These are phyloP conservation scores for Boletus semigastroideus DNA, from an alignment of 1,284 basidiomycete genomes.

Conservation along the genomic window DNA sequence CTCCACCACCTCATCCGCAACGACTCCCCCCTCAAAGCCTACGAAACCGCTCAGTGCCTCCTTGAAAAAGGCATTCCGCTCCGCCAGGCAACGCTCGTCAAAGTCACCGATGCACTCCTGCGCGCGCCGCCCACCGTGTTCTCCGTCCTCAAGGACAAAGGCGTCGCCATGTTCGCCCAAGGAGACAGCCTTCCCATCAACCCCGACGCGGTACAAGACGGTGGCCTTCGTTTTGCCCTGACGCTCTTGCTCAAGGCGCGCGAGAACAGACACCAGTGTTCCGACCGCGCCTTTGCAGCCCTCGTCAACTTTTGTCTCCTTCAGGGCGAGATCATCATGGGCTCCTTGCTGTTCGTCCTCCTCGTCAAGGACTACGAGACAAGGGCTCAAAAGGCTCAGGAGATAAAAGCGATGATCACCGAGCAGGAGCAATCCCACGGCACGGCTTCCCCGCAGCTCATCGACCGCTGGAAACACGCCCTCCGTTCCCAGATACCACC, in stretches of 20 bases:
- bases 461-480: slow-evolving; percentile 24
- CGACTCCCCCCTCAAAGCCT: slow-evolving; percentile 48
- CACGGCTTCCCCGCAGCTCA: slow-evolving; percentile 10
- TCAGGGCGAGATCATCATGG: slow-evolving; percentile 74
- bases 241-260: slow-evolving; percentile 53
- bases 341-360: slow-evolving; percentile 63
- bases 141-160: slow-evolving; percentile 24
- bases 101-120: slow-evolving; percentile 39
- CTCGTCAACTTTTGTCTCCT: slow-evolving; percentile 64
- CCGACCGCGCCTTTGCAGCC: slow-evolving; percentile 56
- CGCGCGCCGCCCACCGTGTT: slow-evolving; percentile 33
- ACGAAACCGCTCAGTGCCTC: slow-evolving; percentile 48
- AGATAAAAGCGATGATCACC: slow-evolving; percentile 24
- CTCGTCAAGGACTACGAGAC: slow-evolving; percentile 64
- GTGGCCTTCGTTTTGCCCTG: slow-evolving; percentile 49
- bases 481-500: slow-evolving; percentile 18
- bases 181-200: slow-evolving; percentile 17
- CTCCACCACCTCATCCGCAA: slow-evolving; percentile 61
- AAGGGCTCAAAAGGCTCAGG: slow-evolving; percentile 25
- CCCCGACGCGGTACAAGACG: slow-evolving; percentile 32
- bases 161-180: slow-evolving; percentile 12
- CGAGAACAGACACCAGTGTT: slow-evolving; percentile 52
- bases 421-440: slow-evolving; percentile 17
- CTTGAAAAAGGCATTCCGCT: slow-evolving; percentile 51
- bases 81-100: slow-evolving; percentile 47